A percentile compares a stretch with the other conserved stretches of the same genome.
phyloP scores from a whole-genome alignment of 495 filamentous ascomycete genomes.

The Beverwykella pulmonaria region DNA sequence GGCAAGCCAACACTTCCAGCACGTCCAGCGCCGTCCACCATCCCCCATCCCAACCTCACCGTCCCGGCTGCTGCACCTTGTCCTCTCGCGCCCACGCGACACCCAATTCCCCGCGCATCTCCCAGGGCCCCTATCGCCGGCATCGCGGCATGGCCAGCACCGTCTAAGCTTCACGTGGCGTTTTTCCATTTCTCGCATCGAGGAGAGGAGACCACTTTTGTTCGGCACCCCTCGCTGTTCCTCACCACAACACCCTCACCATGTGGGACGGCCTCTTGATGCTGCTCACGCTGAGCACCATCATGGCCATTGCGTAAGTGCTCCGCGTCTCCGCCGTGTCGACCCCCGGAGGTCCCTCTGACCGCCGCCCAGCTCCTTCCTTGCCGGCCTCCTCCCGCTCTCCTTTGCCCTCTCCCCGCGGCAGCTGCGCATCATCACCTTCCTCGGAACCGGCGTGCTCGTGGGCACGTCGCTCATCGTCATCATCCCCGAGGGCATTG shows the following conservation, averaged over 20 bases:
- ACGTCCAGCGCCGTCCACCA: neutral
- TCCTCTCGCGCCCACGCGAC: neutral
- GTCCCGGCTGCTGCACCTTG: neutral
- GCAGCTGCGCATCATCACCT: slow-evolving; percentile 84
- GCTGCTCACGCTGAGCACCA: slow-evolving; percentile 78
- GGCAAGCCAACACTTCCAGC: neutral
- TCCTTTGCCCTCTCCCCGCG: slow-evolving; percentile 87
- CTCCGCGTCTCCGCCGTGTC: neutral
- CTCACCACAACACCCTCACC: slow-evolving; percentile 11
- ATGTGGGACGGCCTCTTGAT: slow-evolving; percentile 82
- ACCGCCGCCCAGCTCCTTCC: slow-evolving; percentile 71
- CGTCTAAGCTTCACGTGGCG: slow-evolving; percentile 5
- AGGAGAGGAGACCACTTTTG: neutral
- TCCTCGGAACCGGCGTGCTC: slow-evolving; percentile 89
- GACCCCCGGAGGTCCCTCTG: neutral
- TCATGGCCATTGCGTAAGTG: slow-evolving; percentile 93
- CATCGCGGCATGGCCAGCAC: slow-evolving; percentile 17
- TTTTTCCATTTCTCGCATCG: neutral
- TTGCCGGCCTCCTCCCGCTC: slow-evolving; percentile 89
- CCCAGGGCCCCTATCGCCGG: neutral
- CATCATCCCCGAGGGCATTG: slow-evolving; percentile 95
- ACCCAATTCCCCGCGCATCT: neutral
- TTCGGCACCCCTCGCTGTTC: neutral
- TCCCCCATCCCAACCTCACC: neutral
- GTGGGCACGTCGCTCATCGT: slow-evolving; percentile 95